These are phyloP conservation scores for Diaporthe caulivora DNA, from an alignment of 2,329 filamentous ascomycete species.

Conservation along the genomic window DNA sequence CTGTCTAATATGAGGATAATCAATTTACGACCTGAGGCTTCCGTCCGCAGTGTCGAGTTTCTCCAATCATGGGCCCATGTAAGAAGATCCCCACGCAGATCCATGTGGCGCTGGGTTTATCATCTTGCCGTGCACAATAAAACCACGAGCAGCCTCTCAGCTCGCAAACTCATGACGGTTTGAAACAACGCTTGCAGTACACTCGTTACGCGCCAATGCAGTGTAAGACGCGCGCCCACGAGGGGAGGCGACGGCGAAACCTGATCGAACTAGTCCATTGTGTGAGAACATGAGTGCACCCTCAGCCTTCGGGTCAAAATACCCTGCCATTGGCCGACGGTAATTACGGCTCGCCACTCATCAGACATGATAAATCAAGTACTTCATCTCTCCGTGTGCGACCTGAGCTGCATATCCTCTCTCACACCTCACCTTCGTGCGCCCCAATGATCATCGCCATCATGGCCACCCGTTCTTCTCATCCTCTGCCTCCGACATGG, in stretches of 20 bases:
- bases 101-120: constrained; percentile 19
- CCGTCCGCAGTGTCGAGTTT: not conserved
- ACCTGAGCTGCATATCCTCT: constrained; percentile 7
- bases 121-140: not conserved
- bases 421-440: not conserved
- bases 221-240: not conserved
- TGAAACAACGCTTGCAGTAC: constrained; percentile 30
- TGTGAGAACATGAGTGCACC: constrained; percentile 6
- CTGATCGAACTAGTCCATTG: not conserved
- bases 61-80: not conserved
- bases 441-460: not conserved
- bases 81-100: constrained; percentile 18
- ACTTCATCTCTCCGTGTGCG: constrained; percentile 20
- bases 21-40: not conserved
- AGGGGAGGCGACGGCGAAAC: not conserved
- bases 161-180: constrained; percentile 20
- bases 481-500: not conserved
- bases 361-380: constrained; percentile 24
- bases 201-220: constrained; percentile 15
- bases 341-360: constrained; percentile 38
- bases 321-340: constrained; percentile 31
- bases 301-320: constrained; percentile 34
- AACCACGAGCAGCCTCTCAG: not conserved
- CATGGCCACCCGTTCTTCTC: not conserved
- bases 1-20: not conserved